Base-by-base conservation (phyloP, 164 flowering plant species). In the Malania oleifera region DNA sequence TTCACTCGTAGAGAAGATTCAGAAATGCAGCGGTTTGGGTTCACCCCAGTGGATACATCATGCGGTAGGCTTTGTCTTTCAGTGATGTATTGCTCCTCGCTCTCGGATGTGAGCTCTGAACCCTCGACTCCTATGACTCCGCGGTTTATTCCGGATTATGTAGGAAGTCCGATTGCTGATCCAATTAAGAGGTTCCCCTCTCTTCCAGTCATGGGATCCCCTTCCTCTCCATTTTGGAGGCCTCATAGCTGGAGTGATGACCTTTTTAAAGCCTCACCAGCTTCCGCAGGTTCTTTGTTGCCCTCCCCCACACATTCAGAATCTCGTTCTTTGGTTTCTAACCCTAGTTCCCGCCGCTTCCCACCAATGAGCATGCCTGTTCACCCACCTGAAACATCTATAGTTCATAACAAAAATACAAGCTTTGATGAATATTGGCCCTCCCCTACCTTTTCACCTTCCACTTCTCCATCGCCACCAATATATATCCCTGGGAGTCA, bases 91-190 rank as follows among this genome's bases (percentile, higher is more conserved):
- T 77, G 73, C 13, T 61, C 79, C 43, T 73, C 80, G 2, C 50
- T 81, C 9, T 75, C 73, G 20, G 91, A 86, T 62, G 39, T 87
- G 53, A 80, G 67, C 56, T 75, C 72, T 6, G 91, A 78, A 52
- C 75, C 86, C 19, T 76, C 84, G 7, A 81, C 84, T 2, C 89
- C 95, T 11, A 73, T 86, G 65, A 76, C 92, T 17, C 91, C 96
- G 0, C 79, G 77, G 35, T 73, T 93, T 54, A 90, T 93, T 34
- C 62, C 80, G 18, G 92, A 90, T 67, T 93, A 93, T 81, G 97
- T 93, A 62, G 97, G 98, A n/a, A 93, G 97, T 66, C 98, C 96
- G 43, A 66, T 82, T 60, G 85, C 96, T 1, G 84, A 90, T 38
- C 89, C 88, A 7, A 68, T 86, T 10, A 86, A 68, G 73, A 80